phyloP scores from a whole-genome alignment of 2,329 filamentous ascomycete species.

The Alternaria sp. region DNA sequence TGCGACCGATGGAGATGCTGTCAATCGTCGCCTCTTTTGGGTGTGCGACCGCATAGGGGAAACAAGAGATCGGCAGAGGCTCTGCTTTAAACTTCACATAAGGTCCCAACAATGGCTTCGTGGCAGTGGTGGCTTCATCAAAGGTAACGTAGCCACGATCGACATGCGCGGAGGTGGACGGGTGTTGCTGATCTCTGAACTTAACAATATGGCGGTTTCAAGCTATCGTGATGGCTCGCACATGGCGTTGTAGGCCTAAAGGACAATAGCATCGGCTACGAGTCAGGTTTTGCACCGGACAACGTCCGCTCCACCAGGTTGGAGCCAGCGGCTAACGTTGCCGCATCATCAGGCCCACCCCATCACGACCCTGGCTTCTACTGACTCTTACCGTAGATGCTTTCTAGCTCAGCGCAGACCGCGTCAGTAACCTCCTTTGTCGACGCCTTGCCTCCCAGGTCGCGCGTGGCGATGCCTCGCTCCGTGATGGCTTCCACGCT shows the following conservation, averaged over 20 bases:
- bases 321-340: background rate
- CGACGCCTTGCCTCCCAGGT: constrained; percentile 57
- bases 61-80: background rate
- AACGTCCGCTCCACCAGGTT: background rate
- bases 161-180: too few relatives aligned
- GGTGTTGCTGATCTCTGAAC: background rate
- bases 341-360: background rate
- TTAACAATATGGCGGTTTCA: background rate
- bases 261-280: background rate
- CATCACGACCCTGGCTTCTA: background rate
- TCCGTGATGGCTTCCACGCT: constrained; percentile 62
- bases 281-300: background rate
- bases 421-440: constrained; percentile 54
- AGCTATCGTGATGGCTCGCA: background rate
- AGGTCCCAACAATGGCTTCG: too few relatives aligned
- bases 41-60: background rate
- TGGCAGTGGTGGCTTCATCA: background rate
- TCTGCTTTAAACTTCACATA: background rate
- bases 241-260: background rate
- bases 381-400: constrained; percentile 7
- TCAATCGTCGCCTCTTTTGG: background rate
- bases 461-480: constrained; percentile 59
- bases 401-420: constrained; percentile 49
- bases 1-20: background rate
- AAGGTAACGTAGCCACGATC: background rate